Evolutionary conservation across 2,329 filamentous ascomycete genomes (phyloP).

Genomic region (Torrubiellomyces zombiae): DNA sequence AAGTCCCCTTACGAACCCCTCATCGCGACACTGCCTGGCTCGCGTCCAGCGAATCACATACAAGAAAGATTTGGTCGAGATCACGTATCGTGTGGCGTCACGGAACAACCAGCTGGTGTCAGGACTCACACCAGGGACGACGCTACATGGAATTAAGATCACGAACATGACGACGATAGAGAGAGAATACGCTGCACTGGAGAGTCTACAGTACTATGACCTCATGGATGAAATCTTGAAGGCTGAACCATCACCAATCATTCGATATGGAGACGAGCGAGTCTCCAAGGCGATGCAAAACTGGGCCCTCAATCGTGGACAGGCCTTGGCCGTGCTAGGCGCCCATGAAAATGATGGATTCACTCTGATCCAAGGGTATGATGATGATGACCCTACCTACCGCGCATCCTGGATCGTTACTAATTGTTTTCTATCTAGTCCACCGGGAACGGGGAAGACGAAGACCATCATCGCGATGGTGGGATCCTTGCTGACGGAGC

Average conservation of each 20-base stretch:
- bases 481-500: slow-evolving; percentile 47
- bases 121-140: slow-evolving; percentile 50
- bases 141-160: slow-evolving; percentile 63
- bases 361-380: slow-evolving; percentile 78
- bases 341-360: slow-evolving; percentile 94
- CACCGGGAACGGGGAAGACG: slow-evolving; percentile 92
- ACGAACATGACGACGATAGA: slow-evolving; percentile 90
- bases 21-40: slow-evolving; percentile 68
- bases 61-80: slow-evolving; percentile 67
- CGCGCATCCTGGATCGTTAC: slow-evolving; percentile 1
- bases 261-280: slow-evolving; percentile 62
- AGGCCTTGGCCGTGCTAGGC: slow-evolving; percentile 81
- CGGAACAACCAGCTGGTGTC: slow-evolving; percentile 43
- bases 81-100: slow-evolving; percentile 70
- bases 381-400: not conserved
- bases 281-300: slow-evolving; percentile 53
- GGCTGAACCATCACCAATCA: slow-evolving; percentile 76
- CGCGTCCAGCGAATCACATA: slow-evolving; percentile 64
- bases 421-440: slow-evolving; percentile 32
- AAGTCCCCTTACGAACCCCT: slow-evolving; percentile 48
- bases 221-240: slow-evolving; percentile 81
- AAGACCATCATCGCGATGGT: slow-evolving; percentile 97
- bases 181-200: slow-evolving; percentile 82
- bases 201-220: slow-evolving; percentile 88
- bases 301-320: slow-evolving; percentile 74